Conservation (phyloP, 2,329 filamentous ascomycete genomes). For the Podosphaera fusca region DNA sequence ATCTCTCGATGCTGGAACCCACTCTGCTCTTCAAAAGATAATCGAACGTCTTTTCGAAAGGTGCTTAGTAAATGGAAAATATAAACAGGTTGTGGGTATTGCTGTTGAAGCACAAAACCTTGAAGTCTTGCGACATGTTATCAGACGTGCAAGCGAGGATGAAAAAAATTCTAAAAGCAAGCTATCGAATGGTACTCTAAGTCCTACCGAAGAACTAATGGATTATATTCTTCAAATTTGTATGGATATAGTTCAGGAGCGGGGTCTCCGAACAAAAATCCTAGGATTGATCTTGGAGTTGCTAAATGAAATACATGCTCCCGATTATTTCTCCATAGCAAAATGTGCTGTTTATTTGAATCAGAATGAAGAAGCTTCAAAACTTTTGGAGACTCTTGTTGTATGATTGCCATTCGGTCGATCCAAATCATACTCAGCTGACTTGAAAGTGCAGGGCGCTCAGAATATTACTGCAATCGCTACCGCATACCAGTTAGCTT, state of each 20-base stretch:
- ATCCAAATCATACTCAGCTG: background rate
- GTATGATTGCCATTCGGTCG: slow-evolving; percentile 10
- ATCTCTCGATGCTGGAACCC: slow-evolving; percentile 43
- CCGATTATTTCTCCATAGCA: slow-evolving; percentile 94
- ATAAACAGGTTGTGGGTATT: slow-evolving; percentile 90
- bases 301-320: slow-evolving; percentile 75
- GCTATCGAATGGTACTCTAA: slow-evolving; percentile 26
- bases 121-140: slow-evolving; percentile 64
- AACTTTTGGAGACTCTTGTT: slow-evolving; percentile 63
- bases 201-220: slow-evolving; percentile 74
- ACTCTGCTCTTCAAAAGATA: slow-evolving; percentile 57
- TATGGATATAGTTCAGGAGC: slow-evolving; percentile 94
- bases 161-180: slow-evolving; percentile 47
- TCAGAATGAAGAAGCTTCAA: slow-evolving; percentile 72
- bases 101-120: slow-evolving; percentile 87
- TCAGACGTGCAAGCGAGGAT: slow-evolving; percentile 71
- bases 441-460: slow-evolving; percentile 37
- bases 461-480: slow-evolving; percentile 41
- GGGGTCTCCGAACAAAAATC: slow-evolving; percentile 63
- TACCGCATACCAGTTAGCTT: slow-evolving; percentile 89
- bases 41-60: slow-evolving; percentile 80
- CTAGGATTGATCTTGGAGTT: slow-evolving; percentile 80
- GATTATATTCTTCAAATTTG: slow-evolving; percentile 90
- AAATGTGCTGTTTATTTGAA: slow-evolving; percentile 94
- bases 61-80: slow-evolving; percentile 67